These are phyloP conservation scores for Epichloe gansuensis DNA, from an alignment of 2,329 filamentous ascomycete species.

Conservation along the genomic window DNA sequence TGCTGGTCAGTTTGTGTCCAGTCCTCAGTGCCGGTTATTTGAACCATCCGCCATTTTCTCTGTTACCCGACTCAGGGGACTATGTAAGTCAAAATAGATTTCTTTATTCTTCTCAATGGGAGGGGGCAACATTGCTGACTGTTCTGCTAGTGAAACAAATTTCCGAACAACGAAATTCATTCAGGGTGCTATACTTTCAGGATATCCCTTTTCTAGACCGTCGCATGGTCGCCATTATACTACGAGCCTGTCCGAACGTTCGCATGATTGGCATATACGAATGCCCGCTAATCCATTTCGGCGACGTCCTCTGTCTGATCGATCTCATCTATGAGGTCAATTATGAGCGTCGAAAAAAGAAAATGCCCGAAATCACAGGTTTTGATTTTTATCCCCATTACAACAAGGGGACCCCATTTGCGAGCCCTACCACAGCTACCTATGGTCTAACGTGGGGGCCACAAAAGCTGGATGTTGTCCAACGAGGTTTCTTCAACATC, in stretches of 20 bases:
- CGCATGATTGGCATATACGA: constrained; percentile 24
- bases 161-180: constrained; percentile 5
- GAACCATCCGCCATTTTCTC: constrained; percentile 8
- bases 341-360: constrained; percentile 7
- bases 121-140: not conserved
- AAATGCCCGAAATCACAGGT: constrained; percentile 9
- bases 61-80: constrained; percentile 4
- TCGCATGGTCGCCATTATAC: constrained; percentile 21
- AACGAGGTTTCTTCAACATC: constrained; percentile 21
- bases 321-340: constrained; percentile 26
- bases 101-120: not conserved
- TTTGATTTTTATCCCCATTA: constrained; percentile 25
- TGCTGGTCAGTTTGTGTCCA: constrained; percentile 9
- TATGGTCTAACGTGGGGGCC: constrained; percentile 21
- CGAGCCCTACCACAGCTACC: constrained; percentile 1
- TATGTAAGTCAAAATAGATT: constrained; percentile 13
- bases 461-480: constrained; percentile 13
- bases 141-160: constrained; percentile 14
- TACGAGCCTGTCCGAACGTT: constrained; percentile 19
- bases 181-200: constrained; percentile 18
- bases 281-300: constrained; percentile 24
- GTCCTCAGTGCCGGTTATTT: constrained; percentile 1
- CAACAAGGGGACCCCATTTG: constrained; percentile 15
- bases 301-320: constrained; percentile 20
- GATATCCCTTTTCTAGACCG: constrained; percentile 20